A percentile compares a stretch with the other conserved stretches of the same genome.
Conservation (phyloP, 805 yeast genomes). For the Tetrapisispora arboricola region DNA sequence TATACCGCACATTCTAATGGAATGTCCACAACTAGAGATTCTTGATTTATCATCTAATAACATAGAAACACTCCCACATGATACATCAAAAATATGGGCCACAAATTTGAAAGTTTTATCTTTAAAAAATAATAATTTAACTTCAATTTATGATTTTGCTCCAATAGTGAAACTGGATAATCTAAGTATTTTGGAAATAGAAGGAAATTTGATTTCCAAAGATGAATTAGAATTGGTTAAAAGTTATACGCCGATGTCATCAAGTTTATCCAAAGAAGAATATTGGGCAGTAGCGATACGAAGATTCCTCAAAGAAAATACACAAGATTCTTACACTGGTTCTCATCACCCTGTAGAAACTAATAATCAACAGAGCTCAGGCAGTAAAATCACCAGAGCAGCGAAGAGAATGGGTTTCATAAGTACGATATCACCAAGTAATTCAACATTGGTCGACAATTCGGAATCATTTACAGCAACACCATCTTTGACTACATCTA, state of each 20-base stretch:
- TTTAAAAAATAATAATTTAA: conserved; percentile 47
- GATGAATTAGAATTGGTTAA: conserved; percentile 38
- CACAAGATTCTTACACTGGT: conserved; percentile 11
- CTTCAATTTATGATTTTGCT: conserved; percentile 36
- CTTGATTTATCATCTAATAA: conserved; percentile 54
- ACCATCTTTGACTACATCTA: not conserved
- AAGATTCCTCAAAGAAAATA: conserved; percentile 19
- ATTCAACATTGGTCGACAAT: conserved; percentile 1
- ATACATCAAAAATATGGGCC: conserved; percentile 31
- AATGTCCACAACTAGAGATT: conserved; percentile 42
- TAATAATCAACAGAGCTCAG: not conserved
- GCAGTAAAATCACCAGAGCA: conserved; percentile 38
- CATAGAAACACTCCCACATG: conserved; percentile 39
- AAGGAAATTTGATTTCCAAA: conserved; percentile 46
- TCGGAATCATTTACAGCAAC: conserved; percentile 1
- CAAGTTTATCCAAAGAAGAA: conserved; percentile 33
- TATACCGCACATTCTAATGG: conserved; percentile 40
- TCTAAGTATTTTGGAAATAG: conserved; percentile 49
- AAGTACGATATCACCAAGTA: conserved; percentile 11
- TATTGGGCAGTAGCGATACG: conserved; percentile 26
- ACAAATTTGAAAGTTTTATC: conserved; percentile 47
- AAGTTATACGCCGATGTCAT: conserved; percentile 28
- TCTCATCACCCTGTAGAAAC: not conserved
- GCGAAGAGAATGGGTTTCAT: conserved; percentile 71
- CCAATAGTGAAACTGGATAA: conserved; percentile 42